Evolutionary conservation across 495 filamentous ascomycete genomes (phyloP).

Genomic region (Paragyromitra xinjiangensis): DNA sequence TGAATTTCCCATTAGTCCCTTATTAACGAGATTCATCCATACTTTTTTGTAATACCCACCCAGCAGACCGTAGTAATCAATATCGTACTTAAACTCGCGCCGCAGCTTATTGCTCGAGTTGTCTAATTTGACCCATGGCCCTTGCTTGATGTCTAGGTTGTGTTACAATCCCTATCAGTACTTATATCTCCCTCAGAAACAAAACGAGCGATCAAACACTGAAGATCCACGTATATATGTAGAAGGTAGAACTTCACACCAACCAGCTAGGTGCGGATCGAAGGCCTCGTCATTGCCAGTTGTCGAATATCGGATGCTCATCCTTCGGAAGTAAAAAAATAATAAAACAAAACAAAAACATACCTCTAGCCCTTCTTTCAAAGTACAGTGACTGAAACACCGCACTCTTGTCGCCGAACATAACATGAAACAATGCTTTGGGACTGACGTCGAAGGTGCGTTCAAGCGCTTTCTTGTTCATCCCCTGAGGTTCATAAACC

Average conservation of each 20-base stretch:
- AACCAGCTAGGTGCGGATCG: not conserved
- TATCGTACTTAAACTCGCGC: constrained; percentile 81
- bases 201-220: not conserved
- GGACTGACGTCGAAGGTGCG: constrained; percentile 84
- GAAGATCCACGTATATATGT: not conserved
- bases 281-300: not conserved
- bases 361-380: constrained; percentile 80
- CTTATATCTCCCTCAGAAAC: not conserved
- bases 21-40: not conserved
- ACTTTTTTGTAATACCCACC: constrained; percentile 60
- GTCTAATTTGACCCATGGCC: constrained; percentile 78
- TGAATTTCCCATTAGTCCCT: constrained; percentile 38
- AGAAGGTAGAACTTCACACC: not conserved
- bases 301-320: not conserved
- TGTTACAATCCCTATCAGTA: constrained; percentile 15
- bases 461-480: constrained; percentile 74
- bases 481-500: constrained; percentile 80
- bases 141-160: constrained; percentile 73
- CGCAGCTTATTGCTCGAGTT: constrained; percentile 70
- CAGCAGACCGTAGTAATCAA: constrained; percentile 71
- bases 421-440: constrained; percentile 92
- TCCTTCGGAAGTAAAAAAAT: not conserved
- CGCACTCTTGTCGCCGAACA: constrained; percentile 94
- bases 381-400: constrained; percentile 92
- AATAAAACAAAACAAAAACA: constrained; percentile 45